Percentiles rank a stretch among this genome's conserved stretches.
These are phyloP conservation scores for Arthrobotrys iridis DNA, from an alignment of 2,329 filamentous ascomycete genomes.

Conservation along the genomic window DNA sequence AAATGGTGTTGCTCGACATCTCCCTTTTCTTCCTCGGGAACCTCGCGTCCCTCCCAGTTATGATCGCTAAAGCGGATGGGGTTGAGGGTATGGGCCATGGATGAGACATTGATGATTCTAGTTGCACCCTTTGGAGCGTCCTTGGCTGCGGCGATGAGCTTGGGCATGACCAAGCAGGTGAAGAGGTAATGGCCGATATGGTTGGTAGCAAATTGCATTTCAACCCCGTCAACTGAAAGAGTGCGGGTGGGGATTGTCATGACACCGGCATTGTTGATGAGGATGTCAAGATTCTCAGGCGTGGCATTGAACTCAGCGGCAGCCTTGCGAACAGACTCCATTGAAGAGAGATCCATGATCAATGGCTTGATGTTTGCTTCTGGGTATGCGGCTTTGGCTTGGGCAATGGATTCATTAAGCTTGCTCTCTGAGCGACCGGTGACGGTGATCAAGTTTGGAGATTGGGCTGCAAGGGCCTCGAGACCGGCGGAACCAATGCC, in stretches of 20 bases:
- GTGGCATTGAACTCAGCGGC: constrained; percentile 61
- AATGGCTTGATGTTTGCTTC: constrained; percentile 61
- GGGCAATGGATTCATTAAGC: constrained; percentile 61
- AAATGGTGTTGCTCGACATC: background rate
- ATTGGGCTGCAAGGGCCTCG: constrained; percentile 61
- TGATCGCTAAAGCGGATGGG: constrained; percentile 64
- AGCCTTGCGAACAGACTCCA: constrained; percentile 62
- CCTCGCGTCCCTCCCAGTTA: constrained; percentile 62
- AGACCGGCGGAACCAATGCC: constrained; percentile 62
- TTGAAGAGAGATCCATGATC: constrained; percentile 62
- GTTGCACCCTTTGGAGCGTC: constrained; percentile 38
- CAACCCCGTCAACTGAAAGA: constrained; percentile 61
- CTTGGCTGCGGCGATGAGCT: constrained; percentile 54
- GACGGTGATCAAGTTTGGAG: constrained; percentile 64
- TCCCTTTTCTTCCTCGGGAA: constrained; percentile 37
- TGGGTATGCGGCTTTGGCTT: constrained; percentile 60
- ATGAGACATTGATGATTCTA: constrained; percentile 64
- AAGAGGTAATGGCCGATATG: constrained; percentile 63
- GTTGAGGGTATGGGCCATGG: constrained; percentile 63
- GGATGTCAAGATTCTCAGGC: constrained; percentile 61
- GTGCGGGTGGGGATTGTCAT: constrained; percentile 56
- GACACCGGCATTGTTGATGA: constrained; percentile 64
- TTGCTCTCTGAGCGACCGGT: constrained; percentile 64
- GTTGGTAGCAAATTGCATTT: constrained; percentile 61
- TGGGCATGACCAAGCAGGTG: constrained; percentile 61